Evolutionary conservation across 768 basidiomycete species (phyloP), one percentile per base, ranked within the genome.

Genomic region (Tephrocybe sp.): DNA sequence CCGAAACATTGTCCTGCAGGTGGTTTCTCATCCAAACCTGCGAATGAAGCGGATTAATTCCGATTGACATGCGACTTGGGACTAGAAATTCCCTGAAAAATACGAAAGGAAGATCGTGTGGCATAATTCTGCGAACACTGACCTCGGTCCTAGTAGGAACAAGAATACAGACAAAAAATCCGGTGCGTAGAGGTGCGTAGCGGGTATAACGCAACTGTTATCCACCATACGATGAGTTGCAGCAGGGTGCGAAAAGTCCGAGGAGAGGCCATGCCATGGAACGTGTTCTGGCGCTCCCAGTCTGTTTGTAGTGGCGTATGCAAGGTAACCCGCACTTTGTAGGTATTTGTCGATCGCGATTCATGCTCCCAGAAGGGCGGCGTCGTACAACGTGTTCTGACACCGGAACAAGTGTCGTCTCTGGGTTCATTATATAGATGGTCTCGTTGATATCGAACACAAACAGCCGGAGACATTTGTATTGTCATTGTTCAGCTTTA

Each of bases 301-400:
- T 26, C 26, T 26, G 26, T 7, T 23, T 51, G 0, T 7, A 39
- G 49, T 50, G 49, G 41, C 48, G 26, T 7, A 26, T 26, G 38
- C 13, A 32, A 34, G n/a, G 26, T 17, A 16, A 26, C 20, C 48
- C 17, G 47, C 38, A 30, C 1, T 33, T 17, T 33, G 30, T 13
- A 30, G 38, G 14, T 36, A 32, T 40, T 45, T 34, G 20, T 13
- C 5, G n/a, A 32, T 39, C 48, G 32, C 40, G 16, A 22, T 17
- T 23, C 23, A 17, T 26, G 26, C 26, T 43, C 39, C 41, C 33
- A 51, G 42, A 49, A 33, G 8, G 46, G 33, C 23, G 41, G 46
- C 36, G 47, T 30, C 22, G 38, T 52, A 33, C 12, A 49, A 54
- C 39, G 44, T 43, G 47, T 47, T 51, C 35, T 45, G 11, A 30